Percentiles rank a stretch among this genome's conserved stretches.
Evolutionary conservation across 1,284 basidiomycete species (phyloP).

Genomic region (Moesziomyces globuligerus): DNA sequence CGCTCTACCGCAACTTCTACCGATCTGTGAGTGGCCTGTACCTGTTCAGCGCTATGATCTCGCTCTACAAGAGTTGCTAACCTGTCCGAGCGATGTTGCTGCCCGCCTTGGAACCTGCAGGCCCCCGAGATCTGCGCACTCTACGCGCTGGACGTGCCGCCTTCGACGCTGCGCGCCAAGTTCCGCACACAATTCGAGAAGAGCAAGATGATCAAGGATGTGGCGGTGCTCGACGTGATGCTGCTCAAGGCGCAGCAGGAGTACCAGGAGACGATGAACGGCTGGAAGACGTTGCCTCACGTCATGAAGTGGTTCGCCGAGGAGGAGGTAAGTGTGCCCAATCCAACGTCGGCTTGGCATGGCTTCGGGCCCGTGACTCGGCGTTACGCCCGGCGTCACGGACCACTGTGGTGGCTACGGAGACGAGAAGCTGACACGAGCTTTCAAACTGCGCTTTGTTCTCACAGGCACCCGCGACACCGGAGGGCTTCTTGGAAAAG

Average conservation of each 20-base stretch:
- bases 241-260: conserved; percentile 87
- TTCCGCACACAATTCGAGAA: conserved; percentile 89
- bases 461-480: conserved; percentile 63
- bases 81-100: no score
- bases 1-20: conserved; percentile 92
- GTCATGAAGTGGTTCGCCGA: conserved; percentile 68
- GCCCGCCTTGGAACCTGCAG: no score
- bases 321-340: conserved; percentile 67
- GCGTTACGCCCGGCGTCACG: no score
- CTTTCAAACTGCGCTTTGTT: not conserved
- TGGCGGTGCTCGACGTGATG: conserved; percentile 85
- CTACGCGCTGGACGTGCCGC: conserved; percentile 85
- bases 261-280: conserved; percentile 91
- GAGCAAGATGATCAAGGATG: conserved; percentile 84
- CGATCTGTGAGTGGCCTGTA: conserved; percentile 84
- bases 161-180: conserved; percentile 81
- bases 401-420: no score
- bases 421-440: conserved; percentile 14
- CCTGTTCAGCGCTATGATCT: no score
- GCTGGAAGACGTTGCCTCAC: conserved; percentile 81
- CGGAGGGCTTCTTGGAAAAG: conserved; percentile 80
- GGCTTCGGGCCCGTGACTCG: no score
- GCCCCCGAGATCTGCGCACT: conserved; percentile 87
- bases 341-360: no score
- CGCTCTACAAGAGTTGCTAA: no score